A percentile compares a stretch with the other conserved stretches of the same genome.
phyloP scores from a whole-genome alignment of 148 eudicot genomes.

The Rhododendron williamsianum region DNA sequence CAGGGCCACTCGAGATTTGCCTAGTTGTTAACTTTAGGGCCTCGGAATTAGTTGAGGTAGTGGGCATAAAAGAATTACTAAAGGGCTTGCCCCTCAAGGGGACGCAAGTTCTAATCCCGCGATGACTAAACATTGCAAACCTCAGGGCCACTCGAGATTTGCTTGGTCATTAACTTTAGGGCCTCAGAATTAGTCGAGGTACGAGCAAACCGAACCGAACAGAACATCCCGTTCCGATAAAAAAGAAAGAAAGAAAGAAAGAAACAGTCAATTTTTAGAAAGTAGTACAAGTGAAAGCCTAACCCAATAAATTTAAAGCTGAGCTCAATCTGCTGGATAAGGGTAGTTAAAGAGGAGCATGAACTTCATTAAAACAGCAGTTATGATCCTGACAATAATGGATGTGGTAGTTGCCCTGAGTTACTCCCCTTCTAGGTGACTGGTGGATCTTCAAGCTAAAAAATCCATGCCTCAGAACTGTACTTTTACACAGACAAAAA shows the following conservation, averaged over 20 bases:
- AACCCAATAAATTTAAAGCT: neutral
- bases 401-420: constrained; percentile 8
- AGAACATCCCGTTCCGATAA: too few relatives aligned
- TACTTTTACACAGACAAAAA: neutral
- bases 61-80: too few relatives aligned
- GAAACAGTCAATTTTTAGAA: neutral
- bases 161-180: too few relatives aligned
- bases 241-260: neutral
- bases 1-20: too few relatives aligned
- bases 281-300: neutral
- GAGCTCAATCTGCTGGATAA: neutral
- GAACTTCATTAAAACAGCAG: constrained; percentile 10
- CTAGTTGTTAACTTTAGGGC: too few relatives aligned
- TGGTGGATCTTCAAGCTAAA: neutral
- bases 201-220: too few relatives aligned
- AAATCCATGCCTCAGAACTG: neutral
- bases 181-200: too few relatives aligned
- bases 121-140: too few relatives aligned
- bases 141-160: too few relatives aligned
- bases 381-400: constrained; percentile 10
- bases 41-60: too few relatives aligned
- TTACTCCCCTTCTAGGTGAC: neutral
- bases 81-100: too few relatives aligned
- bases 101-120: too few relatives aligned
- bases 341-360: neutral